Evolutionary conservation across 306 rosid species (phyloP).

Genomic region (Dalbergia cochinchinensis): DNA sequence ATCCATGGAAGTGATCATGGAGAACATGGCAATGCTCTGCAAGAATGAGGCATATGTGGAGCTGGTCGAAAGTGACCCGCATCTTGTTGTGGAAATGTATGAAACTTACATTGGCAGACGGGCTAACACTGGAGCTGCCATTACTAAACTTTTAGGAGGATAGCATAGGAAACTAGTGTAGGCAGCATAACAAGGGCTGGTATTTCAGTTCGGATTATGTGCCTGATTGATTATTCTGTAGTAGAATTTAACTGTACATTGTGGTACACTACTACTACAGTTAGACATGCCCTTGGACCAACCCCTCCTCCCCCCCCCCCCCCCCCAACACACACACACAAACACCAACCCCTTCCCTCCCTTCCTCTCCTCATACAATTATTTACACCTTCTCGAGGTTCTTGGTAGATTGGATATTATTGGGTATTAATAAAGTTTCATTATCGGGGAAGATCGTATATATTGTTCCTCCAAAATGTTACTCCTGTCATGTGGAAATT

Average conservation of each 20-base stretch:
- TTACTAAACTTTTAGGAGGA: slow-evolving; percentile 8
- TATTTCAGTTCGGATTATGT: slow-evolving; percentile 35
- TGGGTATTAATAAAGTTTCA: neutral
- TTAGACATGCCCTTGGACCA: neutral
- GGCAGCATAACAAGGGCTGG: neutral
- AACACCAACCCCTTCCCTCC: too few species aligned
- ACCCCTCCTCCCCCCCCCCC: too few species aligned
- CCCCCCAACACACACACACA: too few species aligned
- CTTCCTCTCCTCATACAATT: neutral
- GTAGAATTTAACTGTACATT: slow-evolving; percentile 43
- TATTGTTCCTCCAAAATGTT: neutral
- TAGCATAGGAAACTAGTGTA: neutral
- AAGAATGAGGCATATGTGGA: slow-evolving; percentile 67
- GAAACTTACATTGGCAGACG: slow-evolving; percentile 78
- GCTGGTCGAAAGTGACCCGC: slow-evolving; percentile 75
- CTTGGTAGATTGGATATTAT: neutral
- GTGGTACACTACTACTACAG: slow-evolving; percentile 20
- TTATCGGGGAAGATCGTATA: neutral
- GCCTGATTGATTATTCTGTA: slow-evolving; percentile 20
- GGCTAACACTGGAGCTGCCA: slow-evolving; percentile 68
- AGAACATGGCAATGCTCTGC: slow-evolving; percentile 73
- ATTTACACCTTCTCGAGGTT: slow-evolving; percentile 15
- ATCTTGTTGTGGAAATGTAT: slow-evolving; percentile 76
- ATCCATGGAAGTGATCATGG: slow-evolving; percentile 65
- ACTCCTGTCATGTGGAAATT: too few species aligned